These are phyloP conservation scores for Gleditsia sinensis DNA, from an alignment of 306 rosid genomes.

Conservation along the genomic window DNA sequence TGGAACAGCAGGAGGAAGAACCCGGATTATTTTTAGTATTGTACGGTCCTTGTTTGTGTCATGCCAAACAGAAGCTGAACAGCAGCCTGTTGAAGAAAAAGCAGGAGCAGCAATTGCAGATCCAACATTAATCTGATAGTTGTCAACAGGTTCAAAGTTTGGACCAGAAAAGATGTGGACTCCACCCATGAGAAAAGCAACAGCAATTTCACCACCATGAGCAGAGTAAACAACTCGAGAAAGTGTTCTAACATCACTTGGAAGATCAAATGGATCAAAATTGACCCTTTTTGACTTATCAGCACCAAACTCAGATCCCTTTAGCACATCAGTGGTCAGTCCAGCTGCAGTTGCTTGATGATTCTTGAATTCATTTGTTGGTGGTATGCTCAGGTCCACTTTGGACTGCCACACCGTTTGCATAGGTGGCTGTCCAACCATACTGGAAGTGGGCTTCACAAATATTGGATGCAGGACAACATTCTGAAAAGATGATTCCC, in stretches of 20 bases:
- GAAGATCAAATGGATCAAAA: slow-evolving; percentile 98
- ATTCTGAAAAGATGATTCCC: slow-evolving; percentile 94
- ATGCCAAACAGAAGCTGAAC: slow-evolving; percentile 99
- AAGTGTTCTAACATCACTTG: slow-evolving; percentile 97
- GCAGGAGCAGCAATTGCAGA: slow-evolving; percentile 99
- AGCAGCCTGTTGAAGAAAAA: slow-evolving; percentile 97
- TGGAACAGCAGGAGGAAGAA: slow-evolving; percentile 93
- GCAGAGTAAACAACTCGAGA: slow-evolving; percentile 94
- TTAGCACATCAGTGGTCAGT: slow-evolving; percentile 56
- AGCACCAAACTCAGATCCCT: slow-evolving; percentile 46
- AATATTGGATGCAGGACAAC: slow-evolving; percentile 98
- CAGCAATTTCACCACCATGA: slow-evolving; percentile 98
- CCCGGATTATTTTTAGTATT: slow-evolving; percentile 80
- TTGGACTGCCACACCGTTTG: slow-evolving; percentile 99
- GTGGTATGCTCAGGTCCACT: slow-evolving; percentile 83
- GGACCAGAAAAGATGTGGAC: slow-evolving; percentile 98
- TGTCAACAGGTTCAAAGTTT: slow-evolving; percentile 80
- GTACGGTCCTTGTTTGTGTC: slow-evolving; percentile 71
- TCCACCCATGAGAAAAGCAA: slow-evolving; percentile 99
- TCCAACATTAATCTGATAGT: slow-evolving; percentile 93
- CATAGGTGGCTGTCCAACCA: slow-evolving; percentile 96
- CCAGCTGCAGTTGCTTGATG: slow-evolving; percentile 62
- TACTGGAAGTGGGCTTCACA: slow-evolving; percentile 91
- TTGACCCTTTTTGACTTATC: slow-evolving; percentile 69
- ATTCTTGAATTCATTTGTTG: slow-evolving; percentile 87